Conservation (phyloP, 768 basidiomycete species). For the Lentinula edodes region DNA sequence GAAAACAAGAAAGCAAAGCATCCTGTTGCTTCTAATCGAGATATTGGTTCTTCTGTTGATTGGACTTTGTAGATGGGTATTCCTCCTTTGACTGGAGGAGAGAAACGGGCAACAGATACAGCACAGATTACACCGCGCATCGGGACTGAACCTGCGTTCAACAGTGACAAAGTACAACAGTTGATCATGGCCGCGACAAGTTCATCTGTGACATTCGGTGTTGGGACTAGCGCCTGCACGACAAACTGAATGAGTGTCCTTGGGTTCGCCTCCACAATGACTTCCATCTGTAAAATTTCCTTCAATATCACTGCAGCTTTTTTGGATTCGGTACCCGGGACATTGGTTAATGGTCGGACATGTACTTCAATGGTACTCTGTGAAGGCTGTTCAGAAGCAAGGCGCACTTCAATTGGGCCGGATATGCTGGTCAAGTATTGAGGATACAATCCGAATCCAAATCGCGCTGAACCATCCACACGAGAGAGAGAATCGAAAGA, state of each 20-base stretch:
- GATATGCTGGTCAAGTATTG: conserved; percentile 66
- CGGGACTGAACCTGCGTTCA: conserved; percentile 66
- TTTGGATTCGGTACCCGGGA: conserved; percentile 68
- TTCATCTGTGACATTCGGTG: conserved; percentile 25
- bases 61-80: conserved; percentile 41
- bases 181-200: conserved; percentile 67
- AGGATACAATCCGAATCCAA: conserved; percentile 41
- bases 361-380: conserved; percentile 71
- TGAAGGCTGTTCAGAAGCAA: conserved; percentile 63
- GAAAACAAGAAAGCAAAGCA: conserved; percentile 67
- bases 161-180: conserved; percentile 59
- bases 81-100: conserved; percentile 10
- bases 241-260: conserved; percentile 76
- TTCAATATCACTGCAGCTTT: conserved; percentile 48
- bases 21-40: conserved; percentile 37
- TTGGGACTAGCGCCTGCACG: conserved; percentile 48
- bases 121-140: conserved; percentile 76
- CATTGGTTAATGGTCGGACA: conserved; percentile 62
- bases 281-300: conserved; percentile 53
- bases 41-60: conserved; percentile 40
- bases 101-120: conserved; percentile 44
- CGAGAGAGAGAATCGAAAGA: conserved; percentile 26
- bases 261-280: conserved; percentile 60
- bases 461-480: conserved; percentile 74
- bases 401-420: conserved; percentile 75